Base-by-base conservation (phyloP, 495 filamentous ascomycete genomes). In the Ramalina peruviana region DNA sequence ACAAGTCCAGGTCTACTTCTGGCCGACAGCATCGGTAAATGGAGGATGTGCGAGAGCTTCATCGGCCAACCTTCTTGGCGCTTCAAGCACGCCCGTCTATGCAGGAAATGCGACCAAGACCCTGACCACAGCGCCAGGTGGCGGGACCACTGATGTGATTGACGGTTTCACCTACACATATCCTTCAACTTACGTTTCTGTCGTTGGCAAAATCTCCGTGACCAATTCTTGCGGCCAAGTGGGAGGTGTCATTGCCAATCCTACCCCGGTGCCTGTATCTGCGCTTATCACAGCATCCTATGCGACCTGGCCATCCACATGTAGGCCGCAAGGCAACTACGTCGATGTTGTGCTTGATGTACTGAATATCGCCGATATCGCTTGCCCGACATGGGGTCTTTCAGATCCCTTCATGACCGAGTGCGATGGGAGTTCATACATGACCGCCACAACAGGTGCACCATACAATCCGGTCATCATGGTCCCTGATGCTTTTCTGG, bases 221-320 rank as follows among this genome's bases (percentile, higher is more conserved):
- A 50, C 47, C 0, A 48, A 54, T 40, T 54, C 52, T 9, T 54
- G 52, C 23, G 52, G 52, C 11, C 20, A 50, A 11, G 16, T 39
- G 10, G 52, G 52, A 13, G 38, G 30, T 12, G 27, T 17, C 27
- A 26, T 44, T 16, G 50, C 46, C 6, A 50, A 54, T 25, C 52
- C 52, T 15, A 27, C 46, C 20, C 52, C 52, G 9, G 46, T 54
- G 27, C 46, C 52, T 13, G 52, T 54, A n/a, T 33, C 36, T 11
- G 52, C 52, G 15, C 50, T 54, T 42, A 51, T 48, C 13, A 54
- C 52, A 10, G 52, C 52, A 7, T 54, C 52, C 2, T 54, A 54
- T 12, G 36, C 9, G 21, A 50, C 3, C 17, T 54, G 52, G 52
- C 52, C 52, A 11, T 54, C 52, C 6, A 54, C 48, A 6, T 54